A percentile compares a stretch with the other conserved stretches of the same genome.
These are phyloP conservation scores for Ophiosphaerella korrae DNA, from an alignment of 2,329 filamentous ascomycete genomes.

Conservation along the genomic window DNA sequence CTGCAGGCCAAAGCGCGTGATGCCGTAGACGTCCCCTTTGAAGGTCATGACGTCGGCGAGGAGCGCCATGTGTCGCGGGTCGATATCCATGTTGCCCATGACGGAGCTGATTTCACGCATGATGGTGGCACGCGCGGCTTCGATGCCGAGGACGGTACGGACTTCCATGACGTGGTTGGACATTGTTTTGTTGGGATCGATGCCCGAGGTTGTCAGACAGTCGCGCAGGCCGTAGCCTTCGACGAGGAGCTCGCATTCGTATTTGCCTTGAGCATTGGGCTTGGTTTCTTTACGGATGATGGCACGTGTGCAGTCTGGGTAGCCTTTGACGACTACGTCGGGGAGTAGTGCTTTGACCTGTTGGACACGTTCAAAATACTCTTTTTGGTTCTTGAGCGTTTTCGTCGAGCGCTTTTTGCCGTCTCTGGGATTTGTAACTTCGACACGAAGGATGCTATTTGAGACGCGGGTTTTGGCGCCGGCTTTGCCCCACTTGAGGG, in stretches of 20 bases:
- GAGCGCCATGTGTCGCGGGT: slow-evolving; percentile 96
- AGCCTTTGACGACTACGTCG: slow-evolving; percentile 84
- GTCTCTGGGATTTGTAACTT: slow-evolving; percentile 60
- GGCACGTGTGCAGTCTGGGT: slow-evolving; percentile 81
- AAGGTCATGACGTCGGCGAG: slow-evolving; percentile 99
- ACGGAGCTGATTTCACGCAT: slow-evolving; percentile 84
- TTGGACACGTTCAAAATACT: slow-evolving; percentile 79
- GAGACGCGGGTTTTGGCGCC: slow-evolving; percentile 61
- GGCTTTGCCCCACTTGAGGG: slow-evolving; percentile 73
- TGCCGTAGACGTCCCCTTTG: slow-evolving; percentile 95
- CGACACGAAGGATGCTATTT: slow-evolving; percentile 68
- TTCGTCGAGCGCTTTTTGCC: slow-evolving; percentile 37
- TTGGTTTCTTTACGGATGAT: slow-evolving; percentile 83
- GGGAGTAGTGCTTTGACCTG: slow-evolving; percentile 83
- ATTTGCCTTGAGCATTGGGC: slow-evolving; percentile 67
- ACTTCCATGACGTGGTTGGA: slow-evolving; percentile 93
- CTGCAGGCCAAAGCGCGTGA: slow-evolving; percentile 92
- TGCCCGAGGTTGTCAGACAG: slow-evolving; percentile 93
- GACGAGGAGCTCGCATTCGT: slow-evolving; percentile 67
- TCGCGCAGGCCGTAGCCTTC: slow-evolving; percentile 90
- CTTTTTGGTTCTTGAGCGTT: slow-evolving; percentile 54
- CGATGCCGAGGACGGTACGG: slow-evolving; percentile 86
- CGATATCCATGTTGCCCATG: slow-evolving; percentile 94
- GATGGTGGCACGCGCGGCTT: slow-evolving; percentile 89
- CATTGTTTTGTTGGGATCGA: slow-evolving; percentile 74